Percentiles rank a stretch among this genome's conserved stretches.
Conservation (phyloP, 1,139 yeast genomes). For the Geotrichum aggregatum region DNA sequence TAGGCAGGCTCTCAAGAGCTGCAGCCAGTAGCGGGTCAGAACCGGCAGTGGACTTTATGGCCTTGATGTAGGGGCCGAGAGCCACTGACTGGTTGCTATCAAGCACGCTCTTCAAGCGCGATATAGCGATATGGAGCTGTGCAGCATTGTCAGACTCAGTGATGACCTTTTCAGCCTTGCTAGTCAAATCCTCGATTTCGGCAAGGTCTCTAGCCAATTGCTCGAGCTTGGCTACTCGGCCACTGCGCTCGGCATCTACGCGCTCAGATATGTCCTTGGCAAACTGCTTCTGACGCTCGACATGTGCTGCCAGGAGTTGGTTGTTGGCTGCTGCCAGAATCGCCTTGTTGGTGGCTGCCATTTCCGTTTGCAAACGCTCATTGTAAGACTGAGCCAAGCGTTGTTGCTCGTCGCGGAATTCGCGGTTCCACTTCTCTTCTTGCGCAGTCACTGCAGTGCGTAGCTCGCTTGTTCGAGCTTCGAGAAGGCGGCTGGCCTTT, state of each 20-base stretch:
- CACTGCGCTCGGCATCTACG: conserved; percentile 76
- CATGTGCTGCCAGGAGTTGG: conserved; percentile 65
- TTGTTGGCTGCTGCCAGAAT: conserved; percentile 72
- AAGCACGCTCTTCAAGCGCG: conserved; percentile 51
- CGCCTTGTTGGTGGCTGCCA: conserved; percentile 65
- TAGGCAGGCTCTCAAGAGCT: conserved; percentile 46
- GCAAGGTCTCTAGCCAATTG: conserved; percentile 56
- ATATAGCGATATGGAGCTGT: conserved; percentile 54
- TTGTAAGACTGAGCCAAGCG: conserved; percentile 62
- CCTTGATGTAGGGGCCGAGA: conserved; percentile 39
- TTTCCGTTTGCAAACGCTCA: conserved; percentile 57
- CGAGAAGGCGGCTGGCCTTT: conserved; percentile 14
- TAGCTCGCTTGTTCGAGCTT: conserved; percentile 31
- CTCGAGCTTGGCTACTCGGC: conserved; percentile 67
- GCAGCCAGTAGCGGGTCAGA: conserved; percentile 42
- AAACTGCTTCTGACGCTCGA: conserved; percentile 69
- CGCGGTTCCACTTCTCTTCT: conserved; percentile 51
- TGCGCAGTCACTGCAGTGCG: conserved; percentile 45
- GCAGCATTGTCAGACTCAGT: conserved; percentile 54
- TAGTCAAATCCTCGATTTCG: conserved; percentile 56
- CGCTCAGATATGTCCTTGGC: conserved; percentile 58
- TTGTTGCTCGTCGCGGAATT: conserved; percentile 59
- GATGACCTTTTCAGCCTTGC: conserved; percentile 55
- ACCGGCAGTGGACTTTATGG: conserved; percentile 30
- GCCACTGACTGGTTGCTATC: conserved; percentile 38